phyloP scores from a whole-genome alignment of 2,329 filamentous ascomycete genomes.

The Rutstroemia sp. region DNA sequence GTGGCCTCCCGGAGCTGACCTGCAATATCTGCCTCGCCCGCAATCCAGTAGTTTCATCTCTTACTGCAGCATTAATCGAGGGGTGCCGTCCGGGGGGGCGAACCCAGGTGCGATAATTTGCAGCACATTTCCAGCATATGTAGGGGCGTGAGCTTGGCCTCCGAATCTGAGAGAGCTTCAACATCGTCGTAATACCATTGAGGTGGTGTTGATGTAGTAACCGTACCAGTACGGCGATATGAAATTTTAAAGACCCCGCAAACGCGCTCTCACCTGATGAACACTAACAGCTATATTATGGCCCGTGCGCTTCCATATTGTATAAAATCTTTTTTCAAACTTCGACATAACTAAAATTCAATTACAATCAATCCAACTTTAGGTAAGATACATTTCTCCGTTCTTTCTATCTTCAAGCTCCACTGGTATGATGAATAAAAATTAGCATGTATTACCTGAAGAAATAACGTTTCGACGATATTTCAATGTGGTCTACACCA shows the following conservation, averaged over 20 bases:
- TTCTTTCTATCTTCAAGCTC: neutral
- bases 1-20: neutral
- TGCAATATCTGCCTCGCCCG: neutral
- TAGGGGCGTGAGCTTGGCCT: constrained; percentile 11
- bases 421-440: constrained; percentile 29
- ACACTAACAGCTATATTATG: too few species aligned
- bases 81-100: neutral
- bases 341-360: too few species aligned
- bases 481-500: constrained; percentile 52
- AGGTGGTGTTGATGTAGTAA: neutral
- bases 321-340: too few species aligned
- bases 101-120: constrained; percentile 10
- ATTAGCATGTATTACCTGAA: constrained; percentile 39
- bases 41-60: neutral
- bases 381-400: constrained; percentile 13
- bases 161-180: constrained; percentile 13
- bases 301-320: too few species aligned
- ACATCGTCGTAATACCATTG: constrained; percentile 16
- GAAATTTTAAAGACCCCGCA: neutral
- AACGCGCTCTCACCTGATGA: too few species aligned
- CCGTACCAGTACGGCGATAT: neutral
- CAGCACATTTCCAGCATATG: constrained; percentile 24
- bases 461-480: constrained; percentile 39
- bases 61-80: neutral
- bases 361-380: neutral